Evolutionary conservation across 2,329 filamentous ascomycete genomes (phyloP).

Genomic region (Colletotrichum liriopes): DNA sequence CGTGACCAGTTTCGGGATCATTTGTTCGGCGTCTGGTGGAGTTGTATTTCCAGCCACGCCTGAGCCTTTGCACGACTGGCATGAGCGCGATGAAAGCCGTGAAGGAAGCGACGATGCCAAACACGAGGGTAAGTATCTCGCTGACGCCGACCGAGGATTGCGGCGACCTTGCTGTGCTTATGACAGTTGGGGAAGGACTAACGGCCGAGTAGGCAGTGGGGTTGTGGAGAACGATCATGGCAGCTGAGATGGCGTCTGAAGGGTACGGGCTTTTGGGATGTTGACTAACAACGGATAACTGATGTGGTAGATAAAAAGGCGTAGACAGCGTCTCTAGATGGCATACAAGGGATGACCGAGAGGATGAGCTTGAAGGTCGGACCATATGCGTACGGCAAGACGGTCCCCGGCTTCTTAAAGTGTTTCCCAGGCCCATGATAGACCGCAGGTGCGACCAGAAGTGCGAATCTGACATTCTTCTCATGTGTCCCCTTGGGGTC

Average conservation of each 20-base stretch:
- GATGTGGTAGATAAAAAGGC: no score
- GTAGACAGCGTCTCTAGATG: neutral
- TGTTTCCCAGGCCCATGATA: neutral
- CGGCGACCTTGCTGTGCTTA: neutral
- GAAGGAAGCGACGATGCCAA: constrained; percentile 16
- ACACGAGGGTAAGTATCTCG: constrained; percentile 4
- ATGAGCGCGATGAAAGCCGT: constrained; percentile 1
- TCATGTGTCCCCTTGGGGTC: no score
- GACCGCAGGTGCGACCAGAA: neutral
- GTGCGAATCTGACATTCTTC: neutral
- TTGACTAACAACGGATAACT: neutral
- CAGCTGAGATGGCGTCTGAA: neutral
- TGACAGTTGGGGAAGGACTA: neutral
- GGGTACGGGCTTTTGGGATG: neutral
- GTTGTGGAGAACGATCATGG: neutral
- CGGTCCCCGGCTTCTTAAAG: neutral
- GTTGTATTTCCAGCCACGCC: neutral
- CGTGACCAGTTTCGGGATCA: neutral
- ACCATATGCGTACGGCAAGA: neutral
- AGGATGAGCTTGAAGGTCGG: neutral
- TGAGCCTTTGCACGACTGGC: neutral
- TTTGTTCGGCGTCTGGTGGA: neutral
- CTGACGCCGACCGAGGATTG: neutral
- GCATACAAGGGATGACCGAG: no score
- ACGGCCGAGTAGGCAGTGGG: neutral